These are phyloP conservation scores for Penicillium crystallinum DNA, from an alignment of 495 filamentous ascomycete species.

Conservation along the genomic window DNA sequence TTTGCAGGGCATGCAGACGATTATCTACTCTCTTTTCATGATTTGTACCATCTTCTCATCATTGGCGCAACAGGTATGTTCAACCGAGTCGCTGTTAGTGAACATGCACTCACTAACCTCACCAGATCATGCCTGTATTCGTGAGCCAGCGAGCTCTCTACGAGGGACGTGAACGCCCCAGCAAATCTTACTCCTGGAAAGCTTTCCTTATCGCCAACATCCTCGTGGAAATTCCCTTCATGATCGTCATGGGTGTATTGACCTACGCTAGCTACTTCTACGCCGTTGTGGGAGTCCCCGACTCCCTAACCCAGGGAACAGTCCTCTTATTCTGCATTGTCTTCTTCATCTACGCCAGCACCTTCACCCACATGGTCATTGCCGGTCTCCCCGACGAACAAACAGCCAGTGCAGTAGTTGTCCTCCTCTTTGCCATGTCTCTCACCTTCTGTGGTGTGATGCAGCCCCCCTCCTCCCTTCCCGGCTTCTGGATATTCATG, in stretches of 20 bases:
- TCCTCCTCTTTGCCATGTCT: slow-evolving; percentile 52
- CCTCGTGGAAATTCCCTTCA: slow-evolving; percentile 49
- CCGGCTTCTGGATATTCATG: slow-evolving; percentile 57
- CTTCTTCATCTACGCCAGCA: slow-evolving; percentile 44
- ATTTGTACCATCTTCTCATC: slow-evolving; percentile 50
- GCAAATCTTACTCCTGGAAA: slow-evolving; percentile 67
- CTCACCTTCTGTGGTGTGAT: slow-evolving; percentile 57
- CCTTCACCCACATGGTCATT: slow-evolving; percentile 54
- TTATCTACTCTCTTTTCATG: slow-evolving; percentile 60
- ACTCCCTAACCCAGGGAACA: slow-evolving; percentile 41
- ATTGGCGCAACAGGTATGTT: slow-evolving; percentile 47
- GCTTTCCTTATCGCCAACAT: slow-evolving; percentile 62
- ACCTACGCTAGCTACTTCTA: slow-evolving; percentile 49
- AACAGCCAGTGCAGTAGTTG: slow-evolving; percentile 48
- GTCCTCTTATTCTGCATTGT: slow-evolving; percentile 48
- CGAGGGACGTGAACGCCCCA: slow-evolving; percentile 60
- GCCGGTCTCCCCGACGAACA: slow-evolving; percentile 51
- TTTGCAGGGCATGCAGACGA: slow-evolving; percentile 45
- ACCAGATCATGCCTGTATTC: slow-evolving; percentile 62
- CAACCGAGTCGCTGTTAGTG: not conserved
- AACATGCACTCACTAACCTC: slow-evolving; percentile 7
- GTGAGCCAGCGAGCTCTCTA: slow-evolving; percentile 59
- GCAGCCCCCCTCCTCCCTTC: slow-evolving; percentile 51
- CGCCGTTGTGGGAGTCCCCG: slow-evolving; percentile 34
- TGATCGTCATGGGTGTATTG: slow-evolving; percentile 37